Percentiles rank a stretch among this genome's conserved stretches.
Evolutionary conservation across 2,329 filamentous ascomycete species (phyloP).

Genomic region (Cryphonectria naterciae): DNA sequence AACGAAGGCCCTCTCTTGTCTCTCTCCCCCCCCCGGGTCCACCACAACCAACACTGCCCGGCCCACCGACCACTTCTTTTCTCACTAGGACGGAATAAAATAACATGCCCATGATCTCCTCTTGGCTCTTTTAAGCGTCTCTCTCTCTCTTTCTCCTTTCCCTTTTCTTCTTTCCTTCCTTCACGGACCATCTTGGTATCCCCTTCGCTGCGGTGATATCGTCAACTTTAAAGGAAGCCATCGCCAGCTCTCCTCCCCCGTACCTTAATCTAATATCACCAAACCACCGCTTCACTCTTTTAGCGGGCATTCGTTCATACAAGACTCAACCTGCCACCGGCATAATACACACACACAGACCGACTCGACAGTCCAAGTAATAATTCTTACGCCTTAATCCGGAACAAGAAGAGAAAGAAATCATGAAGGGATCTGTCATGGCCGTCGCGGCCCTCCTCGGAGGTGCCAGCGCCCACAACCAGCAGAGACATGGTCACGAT

Average conservation of each 20-base stretch:
- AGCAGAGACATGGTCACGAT: constrained; percentile 57
- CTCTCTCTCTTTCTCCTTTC: constrained; percentile 39
- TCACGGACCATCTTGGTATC: constrained; percentile 44
- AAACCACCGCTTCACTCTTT: constrained; percentile 82
- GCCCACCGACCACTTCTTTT: constrained; percentile 5
- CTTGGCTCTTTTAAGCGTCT: constrained; percentile 35
- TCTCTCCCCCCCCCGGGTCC: constrained; percentile 7
- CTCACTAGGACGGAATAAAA: constrained; percentile 10
- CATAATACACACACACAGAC: constrained; percentile 34
- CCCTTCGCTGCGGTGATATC: constrained; percentile 54
- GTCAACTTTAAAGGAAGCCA: constrained; percentile 49
- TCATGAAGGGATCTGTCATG: constrained; percentile 75
- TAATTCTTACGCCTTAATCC: constrained; percentile 33
- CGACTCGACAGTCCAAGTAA: neutral
- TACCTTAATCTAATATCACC: constrained; percentile 35
- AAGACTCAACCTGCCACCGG: constrained; percentile 1
- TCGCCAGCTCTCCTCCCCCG: constrained; percentile 54
- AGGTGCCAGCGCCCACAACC: constrained; percentile 63
- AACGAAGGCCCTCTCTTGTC: neutral
- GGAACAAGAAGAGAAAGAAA: constrained; percentile 36
- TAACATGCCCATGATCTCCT: constrained; percentile 34
- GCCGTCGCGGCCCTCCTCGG: constrained; percentile 64
- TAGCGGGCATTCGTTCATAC: constrained; percentile 75
- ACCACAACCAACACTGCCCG: constrained; percentile 11
- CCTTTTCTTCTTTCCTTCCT: constrained; percentile 40